These are phyloP conservation scores for Tephrocybe sp. DNA, from an alignment of 768 basidiomycete genomes.

Conservation along the genomic window DNA sequence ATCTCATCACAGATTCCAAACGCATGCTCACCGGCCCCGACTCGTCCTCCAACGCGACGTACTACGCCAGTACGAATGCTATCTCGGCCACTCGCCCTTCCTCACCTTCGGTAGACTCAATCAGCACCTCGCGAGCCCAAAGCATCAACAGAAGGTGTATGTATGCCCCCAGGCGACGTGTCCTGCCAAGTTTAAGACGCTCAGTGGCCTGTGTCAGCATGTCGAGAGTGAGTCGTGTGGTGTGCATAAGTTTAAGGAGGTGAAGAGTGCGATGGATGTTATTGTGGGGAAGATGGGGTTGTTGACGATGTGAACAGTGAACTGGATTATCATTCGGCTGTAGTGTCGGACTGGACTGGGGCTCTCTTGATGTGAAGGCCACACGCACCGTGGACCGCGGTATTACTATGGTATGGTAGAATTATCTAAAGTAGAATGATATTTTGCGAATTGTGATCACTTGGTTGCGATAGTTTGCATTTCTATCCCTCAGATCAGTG, in stretches of 20 bases:
- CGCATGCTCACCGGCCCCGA: conserved; percentile 41
- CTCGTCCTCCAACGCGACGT: conserved; percentile 11
- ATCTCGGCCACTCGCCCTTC: conserved; percentile 51
- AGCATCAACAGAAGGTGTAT: conserved; percentile 51
- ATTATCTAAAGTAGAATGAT: too few relatives aligned
- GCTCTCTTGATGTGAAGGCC: too few relatives aligned
- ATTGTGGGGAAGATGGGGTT: conserved; percentile 26
- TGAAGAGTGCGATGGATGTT: conserved; percentile 35
- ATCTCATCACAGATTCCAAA: conserved; percentile 54
- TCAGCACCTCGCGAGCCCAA: conserved; percentile 61
- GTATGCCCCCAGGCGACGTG: conserved; percentile 52
- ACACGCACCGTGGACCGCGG: too few relatives aligned
- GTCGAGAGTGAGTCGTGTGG: conserved; percentile 64
- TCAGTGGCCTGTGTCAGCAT: conserved; percentile 63
- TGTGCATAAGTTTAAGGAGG: conserved; percentile 43
- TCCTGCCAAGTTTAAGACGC: conserved; percentile 36
- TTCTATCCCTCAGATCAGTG: too few relatives aligned
- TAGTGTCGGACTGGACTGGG: too few relatives aligned
- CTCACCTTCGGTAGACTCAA: conserved; percentile 45
- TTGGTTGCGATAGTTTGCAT: too few relatives aligned
- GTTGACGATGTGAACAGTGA: conserved; percentile 15
- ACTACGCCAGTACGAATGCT: conserved; percentile 57
- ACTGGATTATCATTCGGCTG: too few relatives aligned
- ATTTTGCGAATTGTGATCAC: too few relatives aligned
- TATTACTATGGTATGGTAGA: too few relatives aligned